A percentile compares a stretch with the other conserved stretches of the same genome.
phyloP scores from a whole-genome alignment of 192 early-diverging fungal genomes.

The Podila verticillata region DNA sequence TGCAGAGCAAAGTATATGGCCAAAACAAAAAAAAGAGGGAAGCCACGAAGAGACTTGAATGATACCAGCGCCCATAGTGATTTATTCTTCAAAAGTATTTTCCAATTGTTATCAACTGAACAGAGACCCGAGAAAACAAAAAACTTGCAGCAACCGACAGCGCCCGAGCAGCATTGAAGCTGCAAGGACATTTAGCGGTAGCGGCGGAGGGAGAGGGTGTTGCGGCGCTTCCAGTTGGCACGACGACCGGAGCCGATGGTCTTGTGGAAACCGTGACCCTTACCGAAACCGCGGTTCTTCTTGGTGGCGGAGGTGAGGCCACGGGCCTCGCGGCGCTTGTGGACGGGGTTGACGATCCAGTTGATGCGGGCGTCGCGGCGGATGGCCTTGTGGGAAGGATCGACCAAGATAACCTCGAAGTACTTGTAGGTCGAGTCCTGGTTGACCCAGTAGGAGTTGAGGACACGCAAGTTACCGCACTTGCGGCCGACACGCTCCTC shows the following conservation, averaged over 20 bases:
- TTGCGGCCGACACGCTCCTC: slow-evolving; percentile 98
- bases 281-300: slow-evolving; percentile 97
- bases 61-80: too few relatives aligned
- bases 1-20: too few relatives aligned
- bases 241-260: slow-evolving; percentile 90
- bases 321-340: slow-evolving; percentile 99
- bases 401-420: slow-evolving; percentile 98
- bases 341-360: slow-evolving; percentile 98
- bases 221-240: slow-evolving; percentile 91
- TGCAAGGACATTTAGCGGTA: slow-evolving; percentile 7
- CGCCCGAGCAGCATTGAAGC: neutral
- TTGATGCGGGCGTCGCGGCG: slow-evolving; percentile 98
- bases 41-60: too few relatives aligned
- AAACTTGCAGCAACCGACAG: neutral
- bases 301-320: slow-evolving; percentile 96
- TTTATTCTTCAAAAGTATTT: neutral
- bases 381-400: slow-evolving; percentile 98
- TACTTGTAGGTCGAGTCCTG: slow-evolving; percentile 99
- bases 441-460: slow-evolving; percentile 99
- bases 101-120: slow-evolving; percentile 2
- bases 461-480: slow-evolving; percentile 97
- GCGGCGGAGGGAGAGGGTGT: slow-evolving; percentile 78
- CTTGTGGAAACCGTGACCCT: slow-evolving; percentile 98
- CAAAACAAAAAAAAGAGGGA: too few relatives aligned
- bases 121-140: slow-evolving; percentile 3